Evolutionary conservation across 768 basidiomycete genomes (phyloP).

Genomic region (Pholiota microspora): DNA sequence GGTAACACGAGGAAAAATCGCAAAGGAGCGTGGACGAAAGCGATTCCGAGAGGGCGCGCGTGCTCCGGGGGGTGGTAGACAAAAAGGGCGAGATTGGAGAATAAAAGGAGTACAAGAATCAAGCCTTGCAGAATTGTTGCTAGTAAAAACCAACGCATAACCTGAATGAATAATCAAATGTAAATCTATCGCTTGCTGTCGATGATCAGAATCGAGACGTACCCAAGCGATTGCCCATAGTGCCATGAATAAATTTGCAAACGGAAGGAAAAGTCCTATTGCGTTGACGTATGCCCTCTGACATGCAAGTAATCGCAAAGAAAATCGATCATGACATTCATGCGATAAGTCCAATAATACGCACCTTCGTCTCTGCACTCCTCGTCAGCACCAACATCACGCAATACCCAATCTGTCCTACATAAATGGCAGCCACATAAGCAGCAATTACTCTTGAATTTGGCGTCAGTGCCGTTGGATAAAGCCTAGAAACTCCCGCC

Average conservation of each 20-base stretch:
- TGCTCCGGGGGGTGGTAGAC: constrained; percentile 65
- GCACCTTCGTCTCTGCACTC: constrained; percentile 79
- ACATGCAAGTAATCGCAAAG: too few relatives aligned
- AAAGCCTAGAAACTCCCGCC: constrained; percentile 43
- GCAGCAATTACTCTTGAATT: constrained; percentile 51
- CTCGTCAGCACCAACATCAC: constrained; percentile 67
- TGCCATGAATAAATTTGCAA: constrained; percentile 80
- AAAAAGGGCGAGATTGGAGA: constrained; percentile 76
- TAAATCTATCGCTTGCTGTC: too few relatives aligned
- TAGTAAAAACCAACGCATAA: constrained; percentile 72
- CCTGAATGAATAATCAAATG: neutral
- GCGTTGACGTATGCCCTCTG: constrained; percentile 2
- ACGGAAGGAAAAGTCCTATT: constrained; percentile 63
- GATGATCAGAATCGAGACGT: neutral
- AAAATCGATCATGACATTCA: too few relatives aligned
- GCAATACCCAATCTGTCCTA: constrained; percentile 81
- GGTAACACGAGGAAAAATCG: constrained; percentile 64
- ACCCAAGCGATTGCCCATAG: constrained; percentile 78
- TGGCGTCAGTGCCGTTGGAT: constrained; percentile 76
- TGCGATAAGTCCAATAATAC: too few relatives aligned
- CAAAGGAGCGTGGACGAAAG: constrained; percentile 86
- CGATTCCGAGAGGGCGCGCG: constrained; percentile 67
- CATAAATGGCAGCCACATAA: constrained; percentile 60
- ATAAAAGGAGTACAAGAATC: constrained; percentile 67
- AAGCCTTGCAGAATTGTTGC: constrained; percentile 75